A percentile compares a stretch with the other conserved stretches of the same genome.
Evolutionary conservation across 495 filamentous ascomycete genomes (phyloP).

Genomic region (Aspergillus heteromorphus): DNA sequence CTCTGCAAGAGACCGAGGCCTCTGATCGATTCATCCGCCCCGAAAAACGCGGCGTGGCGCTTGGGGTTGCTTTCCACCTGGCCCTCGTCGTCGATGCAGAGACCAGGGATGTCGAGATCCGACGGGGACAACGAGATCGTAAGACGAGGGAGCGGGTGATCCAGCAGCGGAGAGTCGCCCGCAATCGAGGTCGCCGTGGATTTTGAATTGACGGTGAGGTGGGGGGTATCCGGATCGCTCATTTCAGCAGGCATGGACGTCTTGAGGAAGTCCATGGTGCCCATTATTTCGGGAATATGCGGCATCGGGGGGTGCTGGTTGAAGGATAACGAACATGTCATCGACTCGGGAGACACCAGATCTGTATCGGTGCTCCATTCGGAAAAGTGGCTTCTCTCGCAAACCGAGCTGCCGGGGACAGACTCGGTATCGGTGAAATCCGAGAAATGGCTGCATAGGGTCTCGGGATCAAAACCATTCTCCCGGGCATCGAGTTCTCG

Average conservation of each 20-base stretch:
- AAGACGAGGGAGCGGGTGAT: slow-evolving; percentile 26
- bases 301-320: slow-evolving; percentile 19
- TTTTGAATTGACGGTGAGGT: slow-evolving; percentile 31
- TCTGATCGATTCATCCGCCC: slow-evolving; percentile 28
- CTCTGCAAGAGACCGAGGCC: slow-evolving; percentile 26
- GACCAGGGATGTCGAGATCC: slow-evolving; percentile 28
- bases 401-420: slow-evolving; percentile 16
- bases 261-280: slow-evolving; percentile 23
- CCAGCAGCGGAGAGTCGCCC: slow-evolving; percentile 27
- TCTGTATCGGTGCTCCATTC: slow-evolving; percentile 45
- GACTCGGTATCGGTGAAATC: slow-evolving; percentile 37
- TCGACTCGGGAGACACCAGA: slow-evolving; percentile 33
- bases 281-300: slow-evolving; percentile 19
- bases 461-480: slow-evolving; percentile 28
- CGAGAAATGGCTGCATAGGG: slow-evolving; percentile 39
- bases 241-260: slow-evolving; percentile 18
- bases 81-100: slow-evolving; percentile 35
- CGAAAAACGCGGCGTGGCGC: slow-evolving; percentile 41
- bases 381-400: slow-evolving; percentile 41
- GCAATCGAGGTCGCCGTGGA: slow-evolving; percentile 30
- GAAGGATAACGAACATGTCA: slow-evolving; percentile 32
- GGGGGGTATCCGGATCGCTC: slow-evolving; percentile 38
- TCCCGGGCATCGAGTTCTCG: slow-evolving; percentile 37
- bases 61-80: slow-evolving; percentile 41
- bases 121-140: slow-evolving; percentile 28